Evolutionary conservation across 345 rosid species (phyloP).

Genomic region (Heritiera littoralis): DNA sequence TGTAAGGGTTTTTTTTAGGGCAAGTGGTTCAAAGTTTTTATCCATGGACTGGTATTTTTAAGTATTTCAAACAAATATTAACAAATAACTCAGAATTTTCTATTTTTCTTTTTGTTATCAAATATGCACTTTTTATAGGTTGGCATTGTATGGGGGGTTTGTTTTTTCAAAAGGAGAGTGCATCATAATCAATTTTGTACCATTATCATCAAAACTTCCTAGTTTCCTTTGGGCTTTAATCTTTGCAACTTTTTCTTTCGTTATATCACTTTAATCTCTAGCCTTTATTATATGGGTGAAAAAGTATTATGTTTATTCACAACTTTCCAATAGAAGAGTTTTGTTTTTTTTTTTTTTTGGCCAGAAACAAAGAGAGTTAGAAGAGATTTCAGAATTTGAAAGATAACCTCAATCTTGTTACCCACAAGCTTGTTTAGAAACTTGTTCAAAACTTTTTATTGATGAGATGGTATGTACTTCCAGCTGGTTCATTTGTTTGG

Average conservation of each 20-base stretch:
- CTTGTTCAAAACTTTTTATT: neutral
- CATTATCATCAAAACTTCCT: neutral
- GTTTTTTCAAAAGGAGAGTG: neutral
- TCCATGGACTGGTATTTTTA: neutral
- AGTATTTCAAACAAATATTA: neutral
- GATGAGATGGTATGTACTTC: constrained; percentile 18
- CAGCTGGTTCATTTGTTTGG: neutral
- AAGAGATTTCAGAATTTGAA: neutral
- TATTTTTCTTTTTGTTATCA: neutral
- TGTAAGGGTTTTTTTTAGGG: neutral
- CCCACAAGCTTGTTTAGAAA: neutral
- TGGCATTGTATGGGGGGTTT: neutral
- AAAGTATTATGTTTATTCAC: neutral
- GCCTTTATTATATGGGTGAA: neutral
- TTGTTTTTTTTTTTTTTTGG: too few relatives aligned
- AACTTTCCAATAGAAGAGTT: neutral
- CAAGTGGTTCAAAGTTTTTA: neutral
- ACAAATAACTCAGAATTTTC: neutral
- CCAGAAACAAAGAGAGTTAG: neutral
- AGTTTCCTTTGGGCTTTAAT: neutral
- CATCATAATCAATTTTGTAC: neutral
- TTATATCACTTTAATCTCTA: neutral
- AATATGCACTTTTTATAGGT: neutral
- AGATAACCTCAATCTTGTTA: neutral
- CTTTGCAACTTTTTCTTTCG: neutral